Conservation (phyloP, 83 land plant species). For the Picea engelmannii region DNA sequence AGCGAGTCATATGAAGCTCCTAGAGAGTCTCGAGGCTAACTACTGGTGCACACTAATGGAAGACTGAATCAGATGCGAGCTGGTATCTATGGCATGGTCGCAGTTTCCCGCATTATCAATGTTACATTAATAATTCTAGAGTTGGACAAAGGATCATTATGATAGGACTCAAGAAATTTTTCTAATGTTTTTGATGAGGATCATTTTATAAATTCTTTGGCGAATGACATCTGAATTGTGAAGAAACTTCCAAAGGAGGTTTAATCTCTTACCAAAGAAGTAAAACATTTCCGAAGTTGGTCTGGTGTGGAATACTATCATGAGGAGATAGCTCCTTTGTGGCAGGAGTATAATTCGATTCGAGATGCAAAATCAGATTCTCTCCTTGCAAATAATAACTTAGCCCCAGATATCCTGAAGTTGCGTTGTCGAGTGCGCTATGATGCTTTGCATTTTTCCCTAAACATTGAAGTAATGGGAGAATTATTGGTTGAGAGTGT, state of each 20-base stretch:
- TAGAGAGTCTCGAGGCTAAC: constrained; percentile 53
- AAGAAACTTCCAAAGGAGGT: constrained; percentile 78
- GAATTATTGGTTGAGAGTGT: no score
- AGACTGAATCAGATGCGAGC: constrained; percentile 87
- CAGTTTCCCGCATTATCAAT: constrained; percentile 92
- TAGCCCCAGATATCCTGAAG: no score
- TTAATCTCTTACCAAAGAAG: constrained; percentile 51
- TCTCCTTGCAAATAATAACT: no score
- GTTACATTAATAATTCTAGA: constrained; percentile 96
- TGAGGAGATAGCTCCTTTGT: constrained; percentile 76
- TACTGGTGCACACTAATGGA: constrained; percentile 75
- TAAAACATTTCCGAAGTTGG: constrained; percentile 93
- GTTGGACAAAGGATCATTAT: constrained; percentile 89
- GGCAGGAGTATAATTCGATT: constrained; percentile 72
- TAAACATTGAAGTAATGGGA: no score
- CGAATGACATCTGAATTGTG: constrained; percentile 62
- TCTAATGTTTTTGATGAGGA: constrained; percentile 85
- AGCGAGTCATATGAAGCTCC: constrained; percentile 52
- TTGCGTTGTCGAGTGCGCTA: no score
- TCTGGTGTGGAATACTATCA: constrained; percentile 88
- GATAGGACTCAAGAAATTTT: constrained; percentile 89
- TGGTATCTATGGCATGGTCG: constrained; percentile 99
- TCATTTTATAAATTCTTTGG: constrained; percentile 63
- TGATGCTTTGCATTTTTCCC: no score
- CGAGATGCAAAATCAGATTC: constrained; percentile 86